Base-by-base conservation (phyloP, 192 early-diverging fungal species). In the Rhizoclosmatium sp. region DNA sequence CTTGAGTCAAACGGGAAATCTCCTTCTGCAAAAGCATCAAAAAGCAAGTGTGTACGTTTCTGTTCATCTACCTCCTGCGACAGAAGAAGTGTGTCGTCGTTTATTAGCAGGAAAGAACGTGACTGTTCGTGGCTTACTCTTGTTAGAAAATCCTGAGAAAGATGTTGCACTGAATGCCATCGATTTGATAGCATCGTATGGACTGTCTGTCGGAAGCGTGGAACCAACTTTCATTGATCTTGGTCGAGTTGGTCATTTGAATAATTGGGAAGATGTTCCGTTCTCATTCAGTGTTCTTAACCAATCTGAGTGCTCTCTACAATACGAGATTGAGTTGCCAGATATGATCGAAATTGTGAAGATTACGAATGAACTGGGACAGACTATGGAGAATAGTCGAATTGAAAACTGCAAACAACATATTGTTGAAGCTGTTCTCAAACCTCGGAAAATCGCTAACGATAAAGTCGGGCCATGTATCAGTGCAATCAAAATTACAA, bases 231-330 rank as follows among this genome's bases (percentile, higher is more conserved):
- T 80, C 12, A 78, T 94, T 21, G 90, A 96, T 69, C 66, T 96
- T 12, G 95, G 95, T 1, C 94, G 93, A 78, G 90, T 95, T 59
- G 93, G 94, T 3, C 89, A 94, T 71, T 83, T 86, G 31, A 94
- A 92, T 79, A 89, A 88, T 9, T 95, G 92, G 93, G 81, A 88
- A 41, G 85, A 87, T 9, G 87, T 86, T 12, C 75, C 75, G 58
- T 88, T 94, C 66, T 71, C 82, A 19, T 92, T 95, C 78, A 80
- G 86, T 5, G 69, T 95, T 10, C 80, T 84, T 4, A 96, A 96
- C 76, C 40, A 83, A 2, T 85, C 93, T 2, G 91, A 92, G 41
- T 88, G 92, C 47, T 87, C 89, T 4, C 75, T 93, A 9, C 72
- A 77, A 4, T 95, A 92, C 82, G 86, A 90, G n/a, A 56, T 89